Base-by-base conservation (phyloP, 2,329 filamentous ascomycete genomes). In the Rutstroemia sp. region DNA sequence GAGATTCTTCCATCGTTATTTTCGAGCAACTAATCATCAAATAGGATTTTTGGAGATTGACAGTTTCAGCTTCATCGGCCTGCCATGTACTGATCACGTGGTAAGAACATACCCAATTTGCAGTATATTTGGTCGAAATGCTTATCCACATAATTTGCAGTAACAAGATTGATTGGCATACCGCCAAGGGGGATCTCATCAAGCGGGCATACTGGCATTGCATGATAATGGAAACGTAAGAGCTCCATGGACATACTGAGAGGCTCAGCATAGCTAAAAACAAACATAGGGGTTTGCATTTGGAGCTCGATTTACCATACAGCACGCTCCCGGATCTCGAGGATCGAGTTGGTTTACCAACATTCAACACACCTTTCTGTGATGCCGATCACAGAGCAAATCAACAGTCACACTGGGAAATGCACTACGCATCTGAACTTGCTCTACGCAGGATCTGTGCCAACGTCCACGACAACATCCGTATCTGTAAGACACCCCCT, bases 1-100 rank as follows among this genome's bases (percentile, higher is more conserved):
- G 8, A 23, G 21, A 12, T 9, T 8, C 10, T n/a, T n/a, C 34
- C 10, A 38, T 3, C 4, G 16, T 36, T 23, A 17, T 42, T n/a
- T 44, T 30, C 25, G 53, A 8, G 30, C 17, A 30, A 56, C 61
- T 65, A 12, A 67, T 54, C 19, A 14, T 2, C 16, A 19, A 38
- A 39, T 57, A 84, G 77, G 81, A 84, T 58, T 83, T 81, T 60
- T 84, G 82, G 81, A 75, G 79, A 53, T 77, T 80, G 69, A 76
- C 75, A 5, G 76, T 76, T 3, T 74, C 73, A 17, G 81, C 82
- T 4, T 83, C 81, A 1, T 70, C 78, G 62, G 76, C 80, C 16
- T 83, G 80, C 60, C 78, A 82, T 64, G 73, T 79, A 2, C 65
- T 84, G 36, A 72, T 84, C 58, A 75, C 74, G 45, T 81, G 78